Evolutionary conservation across 2,329 filamentous ascomycete genomes (phyloP), one percentile per base, ranked within the genome.

Genomic region (Fusarium hainanense): DNA sequence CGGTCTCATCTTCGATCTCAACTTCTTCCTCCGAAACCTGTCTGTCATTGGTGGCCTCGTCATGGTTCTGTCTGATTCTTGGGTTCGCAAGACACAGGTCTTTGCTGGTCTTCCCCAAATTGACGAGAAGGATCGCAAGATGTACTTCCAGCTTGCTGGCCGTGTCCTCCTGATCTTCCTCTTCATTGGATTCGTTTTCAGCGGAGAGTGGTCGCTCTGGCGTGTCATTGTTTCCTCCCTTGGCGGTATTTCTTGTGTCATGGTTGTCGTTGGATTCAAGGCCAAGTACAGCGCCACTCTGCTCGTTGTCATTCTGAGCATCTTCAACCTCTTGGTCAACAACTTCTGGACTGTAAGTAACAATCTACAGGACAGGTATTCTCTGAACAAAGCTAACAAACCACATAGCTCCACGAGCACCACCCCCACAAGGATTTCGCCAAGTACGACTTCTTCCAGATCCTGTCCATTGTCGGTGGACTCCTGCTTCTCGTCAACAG

Each of bases 381-480:
- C 21, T 50, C 23, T 13, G 9, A 37, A 28, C 27, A 42, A 47
- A 32, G n/a, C 55, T 63, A 59, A 70, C 34, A 14, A 62, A 12
- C 28, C 46, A 47, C 5, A 20, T 72, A 97, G 92, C 93, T 99
- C 73, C 95, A 98, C 85, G 92, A 95, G 74, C 93, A 97, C 85
- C 96, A 99, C 85, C 96, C 96, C 50, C 95, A 98, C 88, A 98
- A 98, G 89, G 96, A 99, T 83, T 99, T 99, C 79, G 96, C 96
- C 86, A 99, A 99, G 85, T 99, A 99, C 88, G 96, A 99, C 82
- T 99, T 99, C 87, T 99, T 99, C 90, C 96, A 99, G 86, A 98
- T 98, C 76, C 87, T 99, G 58, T 99, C 96, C 54, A 99, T 99
- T 79, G 95, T 98, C 72, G 96, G 96, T 71, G 96, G 96, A 81